Evolutionary conservation across 2,329 filamentous ascomycete genomes (phyloP).

Genomic region (Cladosporium halotolerans): DNA sequence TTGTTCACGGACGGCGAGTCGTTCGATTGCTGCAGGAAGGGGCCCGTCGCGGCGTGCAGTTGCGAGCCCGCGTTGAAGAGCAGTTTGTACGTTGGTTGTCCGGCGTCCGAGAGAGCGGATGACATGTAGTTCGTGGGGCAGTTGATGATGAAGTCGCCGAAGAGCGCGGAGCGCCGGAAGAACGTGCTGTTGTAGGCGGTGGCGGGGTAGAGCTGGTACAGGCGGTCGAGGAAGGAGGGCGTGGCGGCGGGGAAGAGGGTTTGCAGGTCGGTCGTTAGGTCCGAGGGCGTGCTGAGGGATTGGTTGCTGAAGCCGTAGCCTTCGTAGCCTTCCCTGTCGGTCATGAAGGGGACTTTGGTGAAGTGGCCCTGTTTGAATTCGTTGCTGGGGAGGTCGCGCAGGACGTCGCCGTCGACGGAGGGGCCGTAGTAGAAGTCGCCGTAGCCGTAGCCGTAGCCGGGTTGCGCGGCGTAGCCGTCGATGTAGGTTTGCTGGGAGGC

Average conservation of each 20-base stretch:
- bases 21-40: conserved; percentile 18
- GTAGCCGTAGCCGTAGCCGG: conserved; percentile 22
- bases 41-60: conserved; percentile 26
- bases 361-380: conserved; percentile 31
- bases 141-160: conserved; percentile 41
- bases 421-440: conserved; percentile 39
- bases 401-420: conserved; percentile 35
- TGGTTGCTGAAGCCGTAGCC: conserved; percentile 32
- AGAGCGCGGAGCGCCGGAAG: conserved; percentile 33
- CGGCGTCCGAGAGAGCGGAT: conserved; percentile 25
- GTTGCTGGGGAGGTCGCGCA: conserved; percentile 31
- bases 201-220: conserved; percentile 36
- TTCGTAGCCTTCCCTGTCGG: conserved; percentile 34
- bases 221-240: conserved; percentile 33
- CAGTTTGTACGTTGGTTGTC: conserved; percentile 28
- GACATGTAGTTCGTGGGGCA: conserved; percentile 33
- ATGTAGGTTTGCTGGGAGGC: conserved; percentile 21
- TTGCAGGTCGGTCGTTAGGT: conserved; percentile 26
- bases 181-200: conserved; percentile 32
- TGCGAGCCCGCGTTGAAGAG: conserved; percentile 32
- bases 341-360: conserved; percentile 32
- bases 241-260: conserved; percentile 31
- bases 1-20: conserved; percentile 21
- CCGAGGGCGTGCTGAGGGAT: conserved; percentile 23
- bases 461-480: background rate